Conservation (phyloP, 2,329 filamentous ascomycete genomes). For the Neurospora crassa region DNA sequence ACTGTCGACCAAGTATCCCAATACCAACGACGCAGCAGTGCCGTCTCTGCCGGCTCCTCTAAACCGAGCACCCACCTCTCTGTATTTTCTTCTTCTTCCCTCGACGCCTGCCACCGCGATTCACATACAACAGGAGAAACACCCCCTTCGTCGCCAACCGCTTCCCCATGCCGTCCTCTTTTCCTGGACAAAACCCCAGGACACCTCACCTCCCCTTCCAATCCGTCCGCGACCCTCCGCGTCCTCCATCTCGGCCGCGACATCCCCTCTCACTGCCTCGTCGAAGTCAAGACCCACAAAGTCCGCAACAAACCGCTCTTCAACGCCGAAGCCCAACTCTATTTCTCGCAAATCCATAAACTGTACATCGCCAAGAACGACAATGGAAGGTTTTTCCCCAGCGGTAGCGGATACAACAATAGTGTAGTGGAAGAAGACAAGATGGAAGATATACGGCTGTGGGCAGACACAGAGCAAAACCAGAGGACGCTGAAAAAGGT, state of each 20-base stretch:
- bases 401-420: not conserved
- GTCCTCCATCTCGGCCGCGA: slow-evolving; percentile 7
- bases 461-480: slow-evolving; percentile 5
- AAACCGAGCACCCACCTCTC: not conserved
- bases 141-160: not conserved
- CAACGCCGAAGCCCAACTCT: slow-evolving; percentile 15
- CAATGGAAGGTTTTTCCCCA: slow-evolving; percentile 5
- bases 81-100: not conserved
- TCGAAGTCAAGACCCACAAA: slow-evolving; percentile 17
- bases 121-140: not conserved
- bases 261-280: slow-evolving; percentile 8
- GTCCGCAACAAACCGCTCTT: not conserved
- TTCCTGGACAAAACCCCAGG: not conserved
- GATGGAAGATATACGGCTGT: not conserved
- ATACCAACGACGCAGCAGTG: not conserved
- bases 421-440: not conserved
- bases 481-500: slow-evolving; percentile 6
- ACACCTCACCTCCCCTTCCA: not conserved
- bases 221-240: slow-evolving; percentile 1
- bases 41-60: not conserved
- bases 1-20: not conserved
- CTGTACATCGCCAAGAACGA: slow-evolving; percentile 12
- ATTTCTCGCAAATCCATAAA: slow-evolving; percentile 11
- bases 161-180: not conserved
- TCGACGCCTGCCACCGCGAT: not conserved